These are phyloP conservation scores for Entrophospora sp. DNA, from an alignment of 192 early-diverging fungal species.

Conservation along the genomic window DNA sequence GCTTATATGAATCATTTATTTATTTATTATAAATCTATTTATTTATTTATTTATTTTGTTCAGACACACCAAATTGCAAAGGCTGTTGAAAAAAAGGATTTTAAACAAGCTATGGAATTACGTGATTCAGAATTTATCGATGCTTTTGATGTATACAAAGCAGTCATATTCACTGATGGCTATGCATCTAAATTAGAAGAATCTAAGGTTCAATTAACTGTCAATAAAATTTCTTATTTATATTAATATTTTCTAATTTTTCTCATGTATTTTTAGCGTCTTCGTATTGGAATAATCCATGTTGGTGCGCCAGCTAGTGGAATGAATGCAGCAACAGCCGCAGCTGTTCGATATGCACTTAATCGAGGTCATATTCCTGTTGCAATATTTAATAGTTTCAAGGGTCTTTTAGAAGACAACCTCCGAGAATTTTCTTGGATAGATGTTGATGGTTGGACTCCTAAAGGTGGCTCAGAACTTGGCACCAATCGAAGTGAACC, in stretches of 20 bases:
- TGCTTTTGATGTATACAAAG: conserved; percentile 54
- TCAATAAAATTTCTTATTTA: not conserved
- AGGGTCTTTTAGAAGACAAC: conserved; percentile 77
- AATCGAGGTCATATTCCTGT: conserved; percentile 84
- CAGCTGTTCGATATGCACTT: conserved; percentile 71
- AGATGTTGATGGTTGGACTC: conserved; percentile 85
- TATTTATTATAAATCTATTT: not conserved
- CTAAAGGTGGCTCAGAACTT: conserved; percentile 82
- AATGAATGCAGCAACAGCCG: conserved; percentile 93
- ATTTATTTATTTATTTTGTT: not conserved
- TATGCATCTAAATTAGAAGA: not conserved
- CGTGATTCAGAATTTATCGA: conserved; percentile 77
- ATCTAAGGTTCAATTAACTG: not conserved
- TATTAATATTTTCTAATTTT: not conserved
- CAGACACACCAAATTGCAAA: conserved; percentile 80
- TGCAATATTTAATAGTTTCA: conserved; percentile 88
- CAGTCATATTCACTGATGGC: conserved; percentile 35
- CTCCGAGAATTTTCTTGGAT: conserved; percentile 73
- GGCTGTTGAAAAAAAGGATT: conserved; percentile 75
- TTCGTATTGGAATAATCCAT: conserved; percentile 88
- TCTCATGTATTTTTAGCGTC: conserved; percentile 24
- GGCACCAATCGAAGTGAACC: conserved; percentile 94
- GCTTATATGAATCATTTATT: not conserved
- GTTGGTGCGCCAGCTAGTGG: conserved; percentile 95
- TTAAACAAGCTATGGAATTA: conserved; percentile 80